Evolutionary conservation across 805 yeast species (phyloP).

Genomic region (Candida cerambycidarum): DNA sequence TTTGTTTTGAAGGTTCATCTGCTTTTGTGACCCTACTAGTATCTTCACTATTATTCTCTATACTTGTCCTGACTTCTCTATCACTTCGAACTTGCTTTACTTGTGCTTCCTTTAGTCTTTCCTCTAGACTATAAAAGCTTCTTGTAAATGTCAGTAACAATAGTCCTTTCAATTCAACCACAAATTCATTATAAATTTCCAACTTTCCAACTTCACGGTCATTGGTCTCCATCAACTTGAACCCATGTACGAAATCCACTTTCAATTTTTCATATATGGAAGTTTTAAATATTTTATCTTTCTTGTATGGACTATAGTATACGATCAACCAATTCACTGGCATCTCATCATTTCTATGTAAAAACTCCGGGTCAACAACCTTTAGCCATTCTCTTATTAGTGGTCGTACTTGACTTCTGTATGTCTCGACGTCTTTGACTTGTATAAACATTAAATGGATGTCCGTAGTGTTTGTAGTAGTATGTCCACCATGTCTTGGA

Average conservation of each 20-base stretch:
- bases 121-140: constrained; percentile 46
- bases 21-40: too few species aligned
- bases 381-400: constrained; percentile 78
- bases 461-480: constrained; percentile 25
- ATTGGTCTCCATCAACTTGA: constrained; percentile 36
- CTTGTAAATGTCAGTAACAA: constrained; percentile 20
- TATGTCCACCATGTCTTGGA: constrained; percentile 43
- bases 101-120: neutral
- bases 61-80: too few species aligned
- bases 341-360: constrained; percentile 33
- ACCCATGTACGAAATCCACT: constrained; percentile 44
- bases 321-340: constrained; percentile 57
- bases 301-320: constrained; percentile 45
- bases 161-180: constrained; percentile 17
- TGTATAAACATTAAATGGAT: constrained; percentile 68
- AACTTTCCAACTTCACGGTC: constrained; percentile 34
- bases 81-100: too few species aligned
- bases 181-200: constrained; percentile 53
- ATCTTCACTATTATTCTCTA: too few species aligned
- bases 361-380: constrained; percentile 17
- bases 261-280: constrained; percentile 55
- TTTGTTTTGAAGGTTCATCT: neutral
- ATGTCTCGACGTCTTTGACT: constrained; percentile 67
- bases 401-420: constrained; percentile 78
- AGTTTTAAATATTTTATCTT: constrained; percentile 42